Conservation (phyloP, 345 rosid genomes). For the Noccaea caerulescens region DNA sequence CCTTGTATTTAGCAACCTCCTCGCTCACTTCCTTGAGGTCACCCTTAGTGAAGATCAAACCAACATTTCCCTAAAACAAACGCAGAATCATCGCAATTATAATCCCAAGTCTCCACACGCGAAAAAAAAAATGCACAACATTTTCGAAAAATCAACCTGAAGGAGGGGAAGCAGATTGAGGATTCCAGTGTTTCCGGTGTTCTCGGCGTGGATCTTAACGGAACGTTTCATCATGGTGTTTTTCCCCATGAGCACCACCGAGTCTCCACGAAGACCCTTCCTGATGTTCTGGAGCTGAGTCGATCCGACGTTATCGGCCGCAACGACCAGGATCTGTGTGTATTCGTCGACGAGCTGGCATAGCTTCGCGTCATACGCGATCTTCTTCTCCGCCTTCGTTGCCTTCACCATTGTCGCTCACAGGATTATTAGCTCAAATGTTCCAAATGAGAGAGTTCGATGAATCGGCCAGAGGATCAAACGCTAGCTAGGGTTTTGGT, state of each 20-base stretch:
- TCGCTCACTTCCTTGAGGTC: conserved; percentile 93
- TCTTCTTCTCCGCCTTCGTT: conserved; percentile 78
- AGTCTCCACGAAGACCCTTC: conserved; percentile 79
- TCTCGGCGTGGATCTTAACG: conserved; percentile 73
- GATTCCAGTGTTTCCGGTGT: conserved; percentile 60
- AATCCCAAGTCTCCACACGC: background rate
- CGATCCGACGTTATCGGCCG: conserved; percentile 88
- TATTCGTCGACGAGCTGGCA: conserved; percentile 77
- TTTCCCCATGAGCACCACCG: conserved; percentile 84
- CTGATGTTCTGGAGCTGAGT: conserved; percentile 85
- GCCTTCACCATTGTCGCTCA: conserved; percentile 43
- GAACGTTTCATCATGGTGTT: conserved; percentile 96
- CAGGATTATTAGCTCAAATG: background rate
- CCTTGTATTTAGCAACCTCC: conserved; percentile 95
- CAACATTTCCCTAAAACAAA: conserved; percentile 72
- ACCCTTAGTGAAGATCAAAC: conserved; percentile 87
- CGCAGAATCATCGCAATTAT: background rate
- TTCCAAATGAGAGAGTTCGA: background rate
- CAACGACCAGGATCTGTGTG: conserved; percentile 71
- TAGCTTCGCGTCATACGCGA: conserved; percentile 74
- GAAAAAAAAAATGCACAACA: background rate
- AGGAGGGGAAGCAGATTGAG: conserved; percentile 78
- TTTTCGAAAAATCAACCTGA: conserved; percentile 54
- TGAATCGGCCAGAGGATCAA: background rate
- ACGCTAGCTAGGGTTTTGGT: conserved; percentile 27